Evolutionary conservation across 2,329 filamentous ascomycete genomes (phyloP), one percentile per base, ranked within the genome.

Genomic region (Neobulgaria alba): DNA sequence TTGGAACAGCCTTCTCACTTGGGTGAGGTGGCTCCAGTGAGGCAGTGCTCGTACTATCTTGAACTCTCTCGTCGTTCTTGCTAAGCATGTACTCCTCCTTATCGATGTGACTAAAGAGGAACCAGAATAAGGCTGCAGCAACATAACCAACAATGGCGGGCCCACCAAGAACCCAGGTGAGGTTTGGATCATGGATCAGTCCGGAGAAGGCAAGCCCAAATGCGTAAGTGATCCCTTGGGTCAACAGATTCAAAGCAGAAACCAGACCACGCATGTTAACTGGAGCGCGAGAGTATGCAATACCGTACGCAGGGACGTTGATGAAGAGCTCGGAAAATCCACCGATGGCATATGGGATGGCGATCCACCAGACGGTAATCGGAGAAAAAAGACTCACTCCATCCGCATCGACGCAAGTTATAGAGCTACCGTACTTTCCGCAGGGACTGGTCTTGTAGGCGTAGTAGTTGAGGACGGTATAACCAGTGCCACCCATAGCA

Each of bases 391-490:
- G 46, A 9, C 48, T 48, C 21, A 50, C 33, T 8, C 42, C 48
- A 20, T 56, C n/a, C 1, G 39, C 41, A 18, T 56, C 48, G 16
- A 52, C 48, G 29, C 55, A 57, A 8, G 45, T 38, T 9, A 32
- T 16, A 19, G 39, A 42, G 21, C 42, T 43, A 10, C 46, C 67
- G 45, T 57, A 33, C 1, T 53, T 61, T 40, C 78, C 76, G 58
- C 82, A 86, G 0, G 72, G 69, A 14, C 73, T 75, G 38, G 62
- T 61, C 55, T 72, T 58, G 67, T 87, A 87, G 53, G 80, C 77
- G 57, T 71, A 78, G 58, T 77, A 61, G 48, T 76, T 73, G 61
- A 74, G 69, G 20, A 78, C 67, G 21, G 72, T 68, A 4, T 73
- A 69, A 16, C 66, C 71, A 39, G 72, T 58, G 67, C 76, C 77